Evolutionary conservation across 129 eudicot species (phyloP), one percentile per base, ranked within the genome.

Genomic region (Flaveria bidentis): DNA sequence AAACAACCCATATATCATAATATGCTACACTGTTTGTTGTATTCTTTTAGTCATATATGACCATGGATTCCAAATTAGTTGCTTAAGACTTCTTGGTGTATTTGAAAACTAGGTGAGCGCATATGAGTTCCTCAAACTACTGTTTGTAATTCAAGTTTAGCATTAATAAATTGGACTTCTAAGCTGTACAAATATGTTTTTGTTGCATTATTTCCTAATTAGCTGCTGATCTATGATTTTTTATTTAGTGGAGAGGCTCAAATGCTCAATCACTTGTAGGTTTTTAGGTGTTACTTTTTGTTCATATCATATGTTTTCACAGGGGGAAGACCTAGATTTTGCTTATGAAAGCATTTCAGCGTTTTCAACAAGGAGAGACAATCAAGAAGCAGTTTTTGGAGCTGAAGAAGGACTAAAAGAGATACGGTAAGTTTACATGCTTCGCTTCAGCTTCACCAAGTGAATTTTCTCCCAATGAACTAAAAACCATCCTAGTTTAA

Each of bases 311-410:
- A 71, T 67, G 57, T 57, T 82, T 74, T 77, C 23, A 69, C 71
- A 94, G 99, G 99, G 99, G 26, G 99, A 95, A 78, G 99, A 95
- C 74, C 80, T 95, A 72, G 99, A 95, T 88, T 89, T 83, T 79
- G 99, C 99, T 62, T 95, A 86, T 89, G 99, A 91, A 69, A 95
- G 97, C 81, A 94, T 94, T 73, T 91, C 97, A 70, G 97, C 98
- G 67, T 95, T 95, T 85, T 95, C 99, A 69, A 78, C 96, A 42
- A 89, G 94, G 85, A 89, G 93, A 82, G 99, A 95, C 85, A 87
- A 86, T 72, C 99, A 95, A 70, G 99, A 95, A 86, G 99, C 96
- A 45, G 92, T 94, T 64, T 94, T 94, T 76, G 97, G 99, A 73
- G 91, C 97, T 78, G 99, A 94, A 80, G 97, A 94, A 94, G 97